Conservation (phyloP, 306 rosid genomes). For the Malus asiatica region DNA sequence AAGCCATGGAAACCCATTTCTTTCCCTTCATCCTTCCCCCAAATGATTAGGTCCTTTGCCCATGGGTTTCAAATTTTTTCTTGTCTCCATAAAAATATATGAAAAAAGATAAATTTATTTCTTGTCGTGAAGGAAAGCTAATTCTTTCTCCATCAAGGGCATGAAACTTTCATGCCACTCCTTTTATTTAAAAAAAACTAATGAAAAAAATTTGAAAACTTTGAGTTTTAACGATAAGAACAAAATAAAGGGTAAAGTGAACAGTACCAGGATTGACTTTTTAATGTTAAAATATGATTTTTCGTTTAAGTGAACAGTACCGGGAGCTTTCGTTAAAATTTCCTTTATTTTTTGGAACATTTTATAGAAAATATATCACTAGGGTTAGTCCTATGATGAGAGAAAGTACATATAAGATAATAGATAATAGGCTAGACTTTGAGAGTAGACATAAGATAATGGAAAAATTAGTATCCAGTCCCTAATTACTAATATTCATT, state of each 20-base stretch:
- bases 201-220: too few species aligned
- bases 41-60: constrained; percentile 51
- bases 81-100: constrained; percentile 6
- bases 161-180: background rate
- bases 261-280: too few species aligned
- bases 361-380: background rate
- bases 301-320: too few species aligned
- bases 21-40: constrained; percentile 48
- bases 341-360: background rate
- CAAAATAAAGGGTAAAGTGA: too few species aligned
- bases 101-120: constrained; percentile 15
- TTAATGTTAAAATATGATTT: too few species aligned
- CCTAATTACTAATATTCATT: too few species aligned
- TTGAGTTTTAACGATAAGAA: too few species aligned
- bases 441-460: too few species aligned
- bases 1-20: constrained; percentile 42
- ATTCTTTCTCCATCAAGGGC: constrained; percentile 9
- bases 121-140: constrained; percentile 9
- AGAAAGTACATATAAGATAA: too few species aligned
- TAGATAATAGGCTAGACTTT: too few species aligned
- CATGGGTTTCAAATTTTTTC: constrained; percentile 27
- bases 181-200: background rate
- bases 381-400: background rate
- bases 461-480: too few species aligned
- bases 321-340: too few species aligned